phyloP scores from a whole-genome alignment of 2,329 filamentous ascomycete genomes.

The Triangularia setosa region DNA sequence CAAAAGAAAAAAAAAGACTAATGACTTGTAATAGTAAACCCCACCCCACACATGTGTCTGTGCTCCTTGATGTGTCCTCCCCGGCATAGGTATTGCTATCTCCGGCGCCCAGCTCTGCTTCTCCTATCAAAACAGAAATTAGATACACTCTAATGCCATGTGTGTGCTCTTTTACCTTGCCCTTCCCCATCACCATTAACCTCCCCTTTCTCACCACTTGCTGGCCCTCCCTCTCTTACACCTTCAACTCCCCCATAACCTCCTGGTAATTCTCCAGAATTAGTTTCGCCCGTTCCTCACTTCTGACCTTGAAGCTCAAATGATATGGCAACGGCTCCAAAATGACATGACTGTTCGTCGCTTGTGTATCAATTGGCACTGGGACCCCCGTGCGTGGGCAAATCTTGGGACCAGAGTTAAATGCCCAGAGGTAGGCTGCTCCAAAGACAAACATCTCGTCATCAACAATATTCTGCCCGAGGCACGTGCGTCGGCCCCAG shows the following conservation, averaged over 20 bases:
- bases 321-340: conserved; percentile 47
- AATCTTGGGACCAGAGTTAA: conserved; percentile 39
- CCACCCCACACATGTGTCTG: background rate
- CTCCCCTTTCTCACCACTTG: too few species aligned
- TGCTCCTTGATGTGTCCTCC: too few species aligned
- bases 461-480: conserved; percentile 60
- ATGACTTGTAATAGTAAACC: background rate
- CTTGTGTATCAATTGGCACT: conserved; percentile 45
- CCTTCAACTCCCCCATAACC: conserved; percentile 17
- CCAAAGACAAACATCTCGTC: conserved; percentile 53
- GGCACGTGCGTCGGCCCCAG: conserved; percentile 59
- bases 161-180: background rate
- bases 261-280: conserved; percentile 32
- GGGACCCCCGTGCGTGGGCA: conserved; percentile 41
- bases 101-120: background rate
- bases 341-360: conserved; percentile 50
- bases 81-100: background rate
- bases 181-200: background rate
- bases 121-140: background rate
- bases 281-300: conserved; percentile 34
- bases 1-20: background rate
- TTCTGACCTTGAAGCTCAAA: conserved; percentile 42
- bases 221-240: background rate
- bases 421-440: conserved; percentile 47
- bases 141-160: background rate